Base-by-base conservation (phyloP, 768 basidiomycete species). In the Kwoniella heveanensis region DNA sequence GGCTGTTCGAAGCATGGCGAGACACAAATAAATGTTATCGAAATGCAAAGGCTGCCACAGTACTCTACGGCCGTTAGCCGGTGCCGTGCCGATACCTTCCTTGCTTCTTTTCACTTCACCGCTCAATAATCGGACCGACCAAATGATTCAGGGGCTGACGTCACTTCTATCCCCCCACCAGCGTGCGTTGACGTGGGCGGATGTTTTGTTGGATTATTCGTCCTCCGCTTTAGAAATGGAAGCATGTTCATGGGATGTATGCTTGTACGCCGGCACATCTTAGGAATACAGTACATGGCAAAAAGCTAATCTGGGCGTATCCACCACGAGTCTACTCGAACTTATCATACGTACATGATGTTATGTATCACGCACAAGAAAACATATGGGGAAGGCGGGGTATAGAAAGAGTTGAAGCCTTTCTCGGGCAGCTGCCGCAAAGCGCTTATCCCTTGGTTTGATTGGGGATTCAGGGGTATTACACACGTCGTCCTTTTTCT, bases 1-100 rank as follows among this genome's bases (percentile, higher is more conserved):
- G 32, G 32, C 13, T 36, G 7, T 7, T 36, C 13, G 32, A 36
- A 36, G 32, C 6, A 36, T 13, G 13, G 32, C 39, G 6, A 36
- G 32, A 36, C 32, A 7, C 32, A 36, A 13, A 36, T 36, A 36
- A 6, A 36, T 13, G 32, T 44, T n/a, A n/a, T n/a, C n/a, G n/a
- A n/a, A n/a, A n/a, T n/a, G n/a, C n/a, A n/a, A n/a, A n/a, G n/a
- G n/a, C n/a, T n/a, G n/a, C n/a, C n/a, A n/a, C n/a, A n/a, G n/a
- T n/a, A n/a, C n/a, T n/a, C n/a, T 44, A 44, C 39, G 39, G 39
- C 39, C 39, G 39, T 44, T 44, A 44, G 39, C 39, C 39, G 39
- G 19, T 13, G 13, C 7, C 32, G 32, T 13, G 6, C 13, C 7
- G 32, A 36, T n/a, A n/a, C n/a, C n/a, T n/a, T n/a, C n/a, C n/a